These are phyloP conservation scores for Colletotrichum liriopes DNA, from an alignment of 2,329 filamentous ascomycete species.

Conservation along the genomic window DNA sequence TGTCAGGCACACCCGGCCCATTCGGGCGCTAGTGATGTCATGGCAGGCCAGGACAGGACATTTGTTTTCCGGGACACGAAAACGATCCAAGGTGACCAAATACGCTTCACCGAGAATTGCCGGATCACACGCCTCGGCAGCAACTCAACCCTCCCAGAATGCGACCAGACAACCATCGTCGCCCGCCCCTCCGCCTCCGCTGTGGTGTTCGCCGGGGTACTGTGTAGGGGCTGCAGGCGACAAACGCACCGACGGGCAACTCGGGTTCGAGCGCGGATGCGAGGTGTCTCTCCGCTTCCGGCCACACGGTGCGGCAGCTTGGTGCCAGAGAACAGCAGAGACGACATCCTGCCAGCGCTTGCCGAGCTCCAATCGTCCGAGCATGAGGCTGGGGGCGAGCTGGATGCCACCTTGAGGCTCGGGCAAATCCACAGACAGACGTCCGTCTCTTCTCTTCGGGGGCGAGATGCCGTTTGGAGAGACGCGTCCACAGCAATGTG, in stretches of 20 bases:
- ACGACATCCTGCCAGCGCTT: not conserved
- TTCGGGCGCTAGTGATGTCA: slow-evolving; percentile 30
- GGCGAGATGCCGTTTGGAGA: not conserved
- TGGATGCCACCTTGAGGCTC: not conserved
- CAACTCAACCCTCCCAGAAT: not conserved
- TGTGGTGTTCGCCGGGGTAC: not conserved
- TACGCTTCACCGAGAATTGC: slow-evolving; percentile 16
- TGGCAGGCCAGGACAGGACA: slow-evolving; percentile 10
- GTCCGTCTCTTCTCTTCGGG: not conserved
- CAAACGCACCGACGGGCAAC: slow-evolving; percentile 1
- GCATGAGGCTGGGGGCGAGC: not conserved
- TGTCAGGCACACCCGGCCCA: slow-evolving; percentile 22
- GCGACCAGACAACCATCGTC: not conserved
- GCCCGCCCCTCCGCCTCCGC: too few species aligned
- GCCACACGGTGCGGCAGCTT: slow-evolving; percentile 7
- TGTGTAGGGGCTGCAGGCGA: not conserved
- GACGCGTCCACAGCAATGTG: not conserved
- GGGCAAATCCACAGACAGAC: too few species aligned
- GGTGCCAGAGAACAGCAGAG: slow-evolving; percentile 12
- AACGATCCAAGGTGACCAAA: slow-evolving; percentile 25
- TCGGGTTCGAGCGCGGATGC: slow-evolving; percentile 19
- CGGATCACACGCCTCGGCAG: not conserved
- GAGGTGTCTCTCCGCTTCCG: slow-evolving; percentile 22
- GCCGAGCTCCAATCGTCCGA: slow-evolving; percentile 4
- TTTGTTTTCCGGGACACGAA: not conserved